Percentiles rank a stretch among this genome's conserved stretches.
phyloP scores from a whole-genome alignment of 305 asterid species.

The Plantago coronopus region DNA sequence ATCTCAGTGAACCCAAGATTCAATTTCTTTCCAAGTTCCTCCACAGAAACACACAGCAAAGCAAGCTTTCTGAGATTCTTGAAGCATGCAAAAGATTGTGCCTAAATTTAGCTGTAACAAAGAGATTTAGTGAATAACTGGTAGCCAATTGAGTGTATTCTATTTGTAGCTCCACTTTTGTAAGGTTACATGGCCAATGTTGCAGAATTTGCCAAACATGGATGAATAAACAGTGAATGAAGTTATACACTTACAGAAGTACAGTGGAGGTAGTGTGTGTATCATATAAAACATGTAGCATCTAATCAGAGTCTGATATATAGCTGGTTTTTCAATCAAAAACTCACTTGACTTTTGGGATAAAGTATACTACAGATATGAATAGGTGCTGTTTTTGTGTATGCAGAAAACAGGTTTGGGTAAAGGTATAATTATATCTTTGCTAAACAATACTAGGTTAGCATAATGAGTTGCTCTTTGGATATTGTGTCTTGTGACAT shows the following conservation, averaged over 20 bases:
- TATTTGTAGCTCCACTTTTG: constrained; percentile 29
- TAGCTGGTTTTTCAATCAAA: neutral
- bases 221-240: neutral
- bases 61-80: constrained; percentile 31
- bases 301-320: neutral
- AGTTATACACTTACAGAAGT: constrained; percentile 9
- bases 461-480: too few species aligned
- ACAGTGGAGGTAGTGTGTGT: neutral
- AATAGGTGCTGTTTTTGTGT: constrained; percentile 21
- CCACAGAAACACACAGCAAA: constrained; percentile 21
- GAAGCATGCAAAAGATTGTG: constrained; percentile 65
- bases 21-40: constrained; percentile 39
- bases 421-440: constrained; percentile 30
- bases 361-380: too few species aligned
- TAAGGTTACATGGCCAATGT: constrained; percentile 33
- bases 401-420: constrained; percentile 21
- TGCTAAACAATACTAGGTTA: constrained; percentile 23
- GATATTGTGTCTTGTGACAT: too few species aligned
- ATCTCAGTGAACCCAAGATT: constrained; percentile 37
- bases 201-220: constrained; percentile 26
- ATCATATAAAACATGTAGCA: neutral
- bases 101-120: constrained; percentile 27
- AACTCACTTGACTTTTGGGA: neutral
- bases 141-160: constrained; percentile 43
- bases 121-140: constrained; percentile 61